Evolutionary conservation across 2,329 filamentous ascomycete genomes (phyloP), one percentile per base, ranked within the genome.

Genomic region (Calonectria henricotiae): DNA sequence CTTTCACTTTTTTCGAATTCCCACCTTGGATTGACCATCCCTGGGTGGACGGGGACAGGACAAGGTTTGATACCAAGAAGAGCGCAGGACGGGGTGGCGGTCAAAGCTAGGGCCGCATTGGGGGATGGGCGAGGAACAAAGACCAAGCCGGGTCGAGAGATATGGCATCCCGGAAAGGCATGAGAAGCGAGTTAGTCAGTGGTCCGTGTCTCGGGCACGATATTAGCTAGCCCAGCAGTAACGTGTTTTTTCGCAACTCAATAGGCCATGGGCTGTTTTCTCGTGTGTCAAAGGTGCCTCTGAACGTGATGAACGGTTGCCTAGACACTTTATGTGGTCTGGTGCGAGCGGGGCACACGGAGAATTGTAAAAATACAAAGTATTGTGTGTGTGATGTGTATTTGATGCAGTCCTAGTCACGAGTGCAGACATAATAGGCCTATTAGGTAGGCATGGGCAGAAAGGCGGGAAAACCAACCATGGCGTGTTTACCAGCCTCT

Each of bases 31-130:
- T 62, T 61, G 68, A 68, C 70, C 65, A 44, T 77, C 75, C 74
- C 75, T 72, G 74, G 75, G 75, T 68, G 75, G 64, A 71, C 44
- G 74, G 74, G 74, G 68, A 68, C 69, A 60, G 43, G 44, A 64
- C 71, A 73, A 73, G 75, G 70, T 69, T 74, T 75, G 76, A 78
- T 78, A 78, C 76, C 76, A 78, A 73, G 67, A 75, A 70, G 70
- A 68, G 12, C 67, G 12, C 67, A 61, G 69, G 69, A 73, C 62
- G 67, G 67, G 35, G 51, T 25, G 35, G 69, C 54, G 63, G 51
- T 68, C 51, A 64, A 60, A 67, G 55, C 41, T 54, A 46, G 47
- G 69, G 61, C 61, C 41, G 49, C 49, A 49, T 27, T 46, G 49
- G 46, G 51, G 37, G 51, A 58, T 58, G 67, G 62, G 63, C 60